Conservation (phyloP, 108 stramenopile genomes). For the Nannochloropsis salina region DNA sequence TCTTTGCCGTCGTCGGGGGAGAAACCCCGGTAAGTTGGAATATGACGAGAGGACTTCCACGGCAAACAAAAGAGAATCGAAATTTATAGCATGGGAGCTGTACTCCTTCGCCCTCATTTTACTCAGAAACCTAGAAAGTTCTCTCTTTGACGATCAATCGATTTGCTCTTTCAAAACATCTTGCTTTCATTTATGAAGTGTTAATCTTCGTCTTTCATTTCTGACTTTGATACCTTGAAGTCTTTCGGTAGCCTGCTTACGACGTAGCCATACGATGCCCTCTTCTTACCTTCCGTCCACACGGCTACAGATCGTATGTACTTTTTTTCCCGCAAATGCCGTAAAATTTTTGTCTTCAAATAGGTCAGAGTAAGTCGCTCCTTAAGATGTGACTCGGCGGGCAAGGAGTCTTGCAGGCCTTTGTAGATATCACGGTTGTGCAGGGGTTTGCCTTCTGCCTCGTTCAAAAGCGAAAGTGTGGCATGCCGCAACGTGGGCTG, state of each 20-base stretch:
- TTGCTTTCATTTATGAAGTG: too few relatives aligned
- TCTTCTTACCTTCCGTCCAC: neutral
- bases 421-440: constrained; percentile 1
- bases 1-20: neutral
- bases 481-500: neutral
- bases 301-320: neutral
- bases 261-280: neutral
- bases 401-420: neutral
- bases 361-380: neutral
- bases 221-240: neutral
- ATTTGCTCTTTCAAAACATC: too few relatives aligned
- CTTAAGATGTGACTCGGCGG: neutral
- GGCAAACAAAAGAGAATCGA: too few relatives aligned
- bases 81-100: too few relatives aligned
- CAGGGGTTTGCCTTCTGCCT: neutral
- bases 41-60: too few relatives aligned
- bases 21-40: too few relatives aligned
- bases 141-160: too few relatives aligned
- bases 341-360: constrained; percentile 7
- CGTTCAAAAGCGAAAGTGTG: constrained; percentile 6
- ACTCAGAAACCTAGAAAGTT: too few relatives aligned
- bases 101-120: too few relatives aligned
- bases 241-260: neutral
- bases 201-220: too few relatives aligned
- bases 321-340: neutral